Evolutionary conservation across 768 basidiomycete genomes (phyloP), one percentile per base, ranked within the genome.

Genomic region (Termitomyces sp.): DNA sequence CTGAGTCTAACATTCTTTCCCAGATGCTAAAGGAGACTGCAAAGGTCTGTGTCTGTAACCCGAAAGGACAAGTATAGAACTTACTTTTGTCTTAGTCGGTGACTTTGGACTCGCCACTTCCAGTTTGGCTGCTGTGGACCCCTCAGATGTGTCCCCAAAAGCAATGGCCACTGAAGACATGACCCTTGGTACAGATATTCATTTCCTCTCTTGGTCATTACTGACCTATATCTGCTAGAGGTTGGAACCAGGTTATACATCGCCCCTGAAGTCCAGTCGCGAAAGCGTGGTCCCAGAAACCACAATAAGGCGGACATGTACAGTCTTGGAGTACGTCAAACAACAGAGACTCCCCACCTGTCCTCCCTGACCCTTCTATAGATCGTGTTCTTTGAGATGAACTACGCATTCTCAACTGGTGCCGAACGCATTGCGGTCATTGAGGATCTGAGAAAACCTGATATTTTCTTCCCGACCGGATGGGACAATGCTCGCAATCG

Each of bases 351-450:
- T 2, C 25, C 18, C 18, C 16, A 5, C 35, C 16, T 38, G 13
- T 20, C 11, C 2, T 41, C 22, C 20, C 27, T 41, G 38, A 50
- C 7, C 4, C 53, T 41, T 25, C 36, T 55, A 20, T 57, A 94
- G 91, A 86, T 98, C 60, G 94, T 97, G 13, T 97, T 97, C 70
- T 97, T 98, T 64, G 95, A 98, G 73, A 96, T 97, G 94, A 94
- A 92, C 68, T 91, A 87, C 69, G 63, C 74, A 16, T 93, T 97
- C 70, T 73, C 81, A 11, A 97, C 94, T 0, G 85, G 83, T 1
- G 79, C 89, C 18, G 94, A 98, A 64, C 84, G 94, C 20, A 89
- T 90, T 36, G 84, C 80, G 1, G 92, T 94, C 20, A 78, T 98
- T 0, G 89, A 90, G 60, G 83, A 86, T 47, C 65, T 97, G 27